Conservation (phyloP, 305 asterid species). For the Solanum hybrid region DNA sequence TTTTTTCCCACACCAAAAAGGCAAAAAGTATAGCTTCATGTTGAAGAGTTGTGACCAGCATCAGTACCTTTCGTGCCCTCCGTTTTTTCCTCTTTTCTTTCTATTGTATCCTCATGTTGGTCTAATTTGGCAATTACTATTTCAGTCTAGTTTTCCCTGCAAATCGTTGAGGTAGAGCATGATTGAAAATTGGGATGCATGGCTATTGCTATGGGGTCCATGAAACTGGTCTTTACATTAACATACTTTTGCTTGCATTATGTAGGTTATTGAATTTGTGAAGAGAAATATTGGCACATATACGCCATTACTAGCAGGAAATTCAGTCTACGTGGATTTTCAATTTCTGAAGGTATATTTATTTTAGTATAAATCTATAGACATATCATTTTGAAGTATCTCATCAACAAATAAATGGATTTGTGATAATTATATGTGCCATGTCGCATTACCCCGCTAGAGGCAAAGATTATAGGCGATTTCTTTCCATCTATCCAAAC, state of each 20-base stretch:
- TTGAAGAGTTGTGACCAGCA: not conserved
- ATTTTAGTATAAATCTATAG: not conserved
- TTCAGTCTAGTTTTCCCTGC: not conserved
- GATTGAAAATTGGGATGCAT: not conserved
- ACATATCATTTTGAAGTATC: not conserved
- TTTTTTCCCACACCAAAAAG: not conserved
- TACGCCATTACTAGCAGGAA: slow-evolving; percentile 75
- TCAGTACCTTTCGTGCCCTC: not conserved
- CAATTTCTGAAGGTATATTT: slow-evolving; percentile 57
- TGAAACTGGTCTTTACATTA: not conserved
- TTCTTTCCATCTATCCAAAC: not conserved
- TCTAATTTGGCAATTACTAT: not conserved
- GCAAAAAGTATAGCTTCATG: not conserved
- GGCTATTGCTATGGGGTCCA: not conserved
- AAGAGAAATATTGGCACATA: slow-evolving; percentile 52
- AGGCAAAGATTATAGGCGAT: not conserved
- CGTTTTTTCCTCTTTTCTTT: not conserved
- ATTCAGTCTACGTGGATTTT: slow-evolving; percentile 77
- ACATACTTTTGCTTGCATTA: not conserved
- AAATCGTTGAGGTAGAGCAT: not conserved
- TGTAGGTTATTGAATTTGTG: slow-evolving; percentile 72
- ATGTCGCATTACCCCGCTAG: not conserved
- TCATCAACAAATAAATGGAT: not conserved
- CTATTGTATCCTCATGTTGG: not conserved
- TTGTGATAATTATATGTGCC: not conserved